Base-by-base conservation (phyloP, 805 yeast species). In the Ogataea populi-albae region DNA sequence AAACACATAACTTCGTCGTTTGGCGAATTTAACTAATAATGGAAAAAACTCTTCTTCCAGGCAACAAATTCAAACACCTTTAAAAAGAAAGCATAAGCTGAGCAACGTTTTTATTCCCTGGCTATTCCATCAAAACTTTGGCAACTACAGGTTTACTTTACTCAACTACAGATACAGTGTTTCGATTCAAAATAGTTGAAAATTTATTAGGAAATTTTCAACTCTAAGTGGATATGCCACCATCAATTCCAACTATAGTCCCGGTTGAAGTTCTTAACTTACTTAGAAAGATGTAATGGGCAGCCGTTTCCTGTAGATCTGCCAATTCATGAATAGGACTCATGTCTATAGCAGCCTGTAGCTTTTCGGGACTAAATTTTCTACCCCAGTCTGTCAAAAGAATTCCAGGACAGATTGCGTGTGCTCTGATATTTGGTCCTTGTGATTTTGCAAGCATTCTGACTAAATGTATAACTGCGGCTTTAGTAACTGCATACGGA, bases 341-440 rank as follows among this genome's bases (percentile, higher is more conserved):
- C 11, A 26, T 19, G 11, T 37, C 34, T n/a, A 36, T 25, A 4
- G 40, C 40, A 3, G 26, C 17, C 11, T 36, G 18, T 16, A 36
- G 26, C 32, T 36, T 36, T 20, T 36, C 40, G 3, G 26, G 21
- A 31, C 40, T 36, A 23, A 36, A 36, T n/a, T 32, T 19, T 29
- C 31, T 36, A 5, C 40, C 40, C 40, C 40, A 36, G 21, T 36
- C 40, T 7, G 40, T 36, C 12, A 36, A 8, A 23, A 36, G 26
- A 21, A 36, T 36, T 5, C 40, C 40, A n/a, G 40, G 40, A 23
- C 40, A 36, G 16, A 36, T 16, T 8, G 40, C 40, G 31, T 36
- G 40, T 4, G 26, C 22, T 22, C 40, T 25, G n/a, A 36, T 22
- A 11, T 26, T 31, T 5, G 17, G 17, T 14, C 40, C 35, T 19